phyloP scores from a whole-genome alignment of 192 early-diverging fungal species.

The Gonapodya sp. region DNA sequence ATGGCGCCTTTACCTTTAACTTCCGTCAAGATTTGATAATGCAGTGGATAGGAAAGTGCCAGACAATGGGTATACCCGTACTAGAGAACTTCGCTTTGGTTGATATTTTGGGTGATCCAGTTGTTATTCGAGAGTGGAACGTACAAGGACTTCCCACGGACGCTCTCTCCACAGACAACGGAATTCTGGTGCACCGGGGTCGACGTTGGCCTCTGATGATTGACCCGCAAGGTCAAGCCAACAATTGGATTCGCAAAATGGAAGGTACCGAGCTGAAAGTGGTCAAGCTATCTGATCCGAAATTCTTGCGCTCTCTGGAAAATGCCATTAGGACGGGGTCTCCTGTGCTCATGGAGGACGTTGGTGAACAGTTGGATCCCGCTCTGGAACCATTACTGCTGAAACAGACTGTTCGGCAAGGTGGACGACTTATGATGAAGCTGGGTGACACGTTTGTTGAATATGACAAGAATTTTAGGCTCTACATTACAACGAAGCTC shows the following conservation, averaged over 20 bases:
- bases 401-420: slow-evolving; percentile 50
- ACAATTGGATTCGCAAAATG: slow-evolving; percentile 49
- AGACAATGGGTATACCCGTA: slow-evolving; percentile 10
- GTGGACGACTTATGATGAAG: slow-evolving; percentile 50
- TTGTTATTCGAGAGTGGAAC: slow-evolving; percentile 12
- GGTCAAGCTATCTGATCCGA: slow-evolving; percentile 23
- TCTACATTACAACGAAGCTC: slow-evolving; percentile 54
- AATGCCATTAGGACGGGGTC: slow-evolving; percentile 52
- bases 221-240: slow-evolving; percentile 51
- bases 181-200: slow-evolving; percentile 48
- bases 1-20: slow-evolving; percentile 12
- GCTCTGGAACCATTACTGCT: slow-evolving; percentile 48
- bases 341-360: slow-evolving; percentile 49
- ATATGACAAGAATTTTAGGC: slow-evolving; percentile 54
- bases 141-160: slow-evolving; percentile 46
- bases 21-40: slow-evolving; percentile 8
- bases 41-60: slow-evolving; percentile 6
- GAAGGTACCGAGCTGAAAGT: slow-evolving; percentile 30
- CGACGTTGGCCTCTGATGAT: slow-evolving; percentile 53
- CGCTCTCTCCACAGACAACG: slow-evolving; percentile 53
- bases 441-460: slow-evolving; percentile 53
- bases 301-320: slow-evolving; percentile 48
- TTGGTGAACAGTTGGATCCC: slow-evolving; percentile 50
- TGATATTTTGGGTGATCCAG: slow-evolving; percentile 11
- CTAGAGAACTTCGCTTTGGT: slow-evolving; percentile 10